Evolutionary conservation across 441 rosid genomes (phyloP).

Genomic region (Dalechampia spathulata): DNA sequence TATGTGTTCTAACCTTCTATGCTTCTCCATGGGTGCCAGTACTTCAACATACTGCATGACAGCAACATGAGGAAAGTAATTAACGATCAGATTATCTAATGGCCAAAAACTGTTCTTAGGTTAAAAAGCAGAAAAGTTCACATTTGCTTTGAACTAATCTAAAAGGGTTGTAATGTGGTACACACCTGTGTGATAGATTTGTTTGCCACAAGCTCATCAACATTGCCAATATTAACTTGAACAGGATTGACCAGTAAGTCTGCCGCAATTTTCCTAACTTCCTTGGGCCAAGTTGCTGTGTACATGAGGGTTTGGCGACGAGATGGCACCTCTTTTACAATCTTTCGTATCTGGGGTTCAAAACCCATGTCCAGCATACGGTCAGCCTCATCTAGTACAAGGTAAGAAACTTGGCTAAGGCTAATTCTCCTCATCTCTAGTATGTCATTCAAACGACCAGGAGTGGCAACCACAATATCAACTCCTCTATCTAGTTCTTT

Average conservation of each 20-base stretch:
- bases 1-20: constrained; percentile 87
- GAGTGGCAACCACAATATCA: constrained; percentile 97
- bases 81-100: not conserved
- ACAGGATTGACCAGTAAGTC: constrained; percentile 90
- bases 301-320: constrained; percentile 98
- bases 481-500: constrained; percentile 89
- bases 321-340: constrained; percentile 85
- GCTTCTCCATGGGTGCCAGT: constrained; percentile 80
- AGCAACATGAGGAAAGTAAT: not conserved
- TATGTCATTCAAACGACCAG: constrained; percentile 96
- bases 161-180: not conserved
- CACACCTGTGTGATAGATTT: constrained; percentile 93
- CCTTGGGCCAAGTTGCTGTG: constrained; percentile 99
- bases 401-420: constrained; percentile 86
- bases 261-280: constrained; percentile 95
- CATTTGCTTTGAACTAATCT: not conserved
- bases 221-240: constrained; percentile 96
- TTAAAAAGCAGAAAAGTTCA: not conserved
- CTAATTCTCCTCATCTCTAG: constrained; percentile 93
- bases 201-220: constrained; percentile 97
- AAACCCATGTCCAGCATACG: constrained; percentile 99
- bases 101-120: not conserved
- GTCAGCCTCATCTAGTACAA: constrained; percentile 97
- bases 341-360: constrained; percentile 95
- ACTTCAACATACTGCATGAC: constrained; percentile 64